phyloP scores from a whole-genome alignment of 805 yeast genomes.

The Candida quercuum region DNA sequence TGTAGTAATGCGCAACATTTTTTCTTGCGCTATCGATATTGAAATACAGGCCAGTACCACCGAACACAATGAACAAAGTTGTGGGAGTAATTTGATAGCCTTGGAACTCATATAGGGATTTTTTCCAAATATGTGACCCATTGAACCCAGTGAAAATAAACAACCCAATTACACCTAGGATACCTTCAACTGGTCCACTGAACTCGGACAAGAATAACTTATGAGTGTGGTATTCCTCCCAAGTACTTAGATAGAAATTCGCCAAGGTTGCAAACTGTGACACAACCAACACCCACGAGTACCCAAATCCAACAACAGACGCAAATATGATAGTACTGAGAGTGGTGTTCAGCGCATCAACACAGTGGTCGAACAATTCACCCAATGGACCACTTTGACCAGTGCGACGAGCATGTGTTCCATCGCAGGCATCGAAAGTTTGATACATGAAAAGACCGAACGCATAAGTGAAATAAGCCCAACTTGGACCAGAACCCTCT shows the following conservation, averaged over 20 bases:
- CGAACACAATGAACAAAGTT: constrained; percentile 42
- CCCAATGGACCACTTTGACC: constrained; percentile 96
- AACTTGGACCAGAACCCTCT: constrained; percentile 53
- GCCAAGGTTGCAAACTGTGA: constrained; percentile 70
- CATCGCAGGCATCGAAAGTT: constrained; percentile 95
- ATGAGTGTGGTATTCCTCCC: constrained; percentile 95
- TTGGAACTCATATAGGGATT: constrained; percentile 34
- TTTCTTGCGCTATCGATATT: constrained; percentile 64
- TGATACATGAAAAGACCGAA: constrained; percentile 84
- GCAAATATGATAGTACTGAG: constrained; percentile 69
- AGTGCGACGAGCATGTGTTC: constrained; percentile 90
- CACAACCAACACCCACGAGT: constrained; percentile 51
- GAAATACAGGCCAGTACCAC: constrained; percentile 51
- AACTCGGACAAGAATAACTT: constrained; percentile 69
- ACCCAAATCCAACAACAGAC: constrained; percentile 75
- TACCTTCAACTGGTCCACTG: constrained; percentile 96
- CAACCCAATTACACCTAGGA: constrained; percentile 51
- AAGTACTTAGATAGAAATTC: constrained; percentile 84
- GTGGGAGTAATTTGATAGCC: constrained; percentile 32
- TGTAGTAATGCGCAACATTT: constrained; percentile 48
- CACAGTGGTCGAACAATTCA: constrained; percentile 89
- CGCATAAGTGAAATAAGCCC: constrained; percentile 77
- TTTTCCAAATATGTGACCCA: constrained; percentile 69
- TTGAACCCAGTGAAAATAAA: constrained; percentile 58
- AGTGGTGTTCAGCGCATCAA: constrained; percentile 72